Percentiles rank a stretch among this genome's conserved stretches.
phyloP scores from a whole-genome alignment of 2,329 filamentous ascomycete species.

The Fusarium continuum region DNA sequence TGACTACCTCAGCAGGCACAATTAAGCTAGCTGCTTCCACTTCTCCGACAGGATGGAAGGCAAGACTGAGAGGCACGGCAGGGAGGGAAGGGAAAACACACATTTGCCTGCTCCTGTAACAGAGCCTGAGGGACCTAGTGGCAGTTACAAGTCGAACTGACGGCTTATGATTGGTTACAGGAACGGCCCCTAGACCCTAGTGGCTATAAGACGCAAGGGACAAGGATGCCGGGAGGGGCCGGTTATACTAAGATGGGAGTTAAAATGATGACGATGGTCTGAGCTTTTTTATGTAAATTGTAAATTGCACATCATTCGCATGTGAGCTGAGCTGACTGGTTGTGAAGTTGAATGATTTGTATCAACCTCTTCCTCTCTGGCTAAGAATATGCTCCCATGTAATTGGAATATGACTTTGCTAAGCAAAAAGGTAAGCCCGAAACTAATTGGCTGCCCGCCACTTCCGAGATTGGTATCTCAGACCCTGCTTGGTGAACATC shows the following conservation, averaged over 20 bases:
- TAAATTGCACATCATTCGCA: too few relatives aligned
- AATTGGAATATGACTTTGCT: not conserved
- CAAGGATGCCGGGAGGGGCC: slow-evolving; percentile 17
- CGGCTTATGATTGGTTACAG: slow-evolving; percentile 23
- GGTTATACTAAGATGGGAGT: not conserved
- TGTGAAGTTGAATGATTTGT: too few relatives aligned
- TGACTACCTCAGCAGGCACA: not conserved
- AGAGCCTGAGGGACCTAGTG: not conserved
- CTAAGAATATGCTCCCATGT: not conserved
- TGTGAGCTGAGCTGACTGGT: not conserved
- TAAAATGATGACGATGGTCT: not conserved
- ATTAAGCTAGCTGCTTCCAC: not conserved
- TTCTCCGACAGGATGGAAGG: slow-evolving; percentile 2
- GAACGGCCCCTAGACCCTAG: slow-evolving; percentile 15
- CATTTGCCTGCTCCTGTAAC: slow-evolving; percentile 12
- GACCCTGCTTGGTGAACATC: not conserved
- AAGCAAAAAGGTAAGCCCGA: not conserved
- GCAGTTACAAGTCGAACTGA: slow-evolving; percentile 13
- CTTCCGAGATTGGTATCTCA: not conserved
- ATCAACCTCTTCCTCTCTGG: not conserved
- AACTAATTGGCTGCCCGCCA: not conserved
- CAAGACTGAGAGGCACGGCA: slow-evolving; percentile 9
- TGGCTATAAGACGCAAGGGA: slow-evolving; percentile 33
- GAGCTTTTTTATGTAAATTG: not conserved
- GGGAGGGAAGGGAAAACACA: slow-evolving; percentile 16